Percentiles rank a stretch among this genome's conserved stretches.
Conservation (phyloP, 352 stramenopile species). For the Pythium biforme region DNA sequence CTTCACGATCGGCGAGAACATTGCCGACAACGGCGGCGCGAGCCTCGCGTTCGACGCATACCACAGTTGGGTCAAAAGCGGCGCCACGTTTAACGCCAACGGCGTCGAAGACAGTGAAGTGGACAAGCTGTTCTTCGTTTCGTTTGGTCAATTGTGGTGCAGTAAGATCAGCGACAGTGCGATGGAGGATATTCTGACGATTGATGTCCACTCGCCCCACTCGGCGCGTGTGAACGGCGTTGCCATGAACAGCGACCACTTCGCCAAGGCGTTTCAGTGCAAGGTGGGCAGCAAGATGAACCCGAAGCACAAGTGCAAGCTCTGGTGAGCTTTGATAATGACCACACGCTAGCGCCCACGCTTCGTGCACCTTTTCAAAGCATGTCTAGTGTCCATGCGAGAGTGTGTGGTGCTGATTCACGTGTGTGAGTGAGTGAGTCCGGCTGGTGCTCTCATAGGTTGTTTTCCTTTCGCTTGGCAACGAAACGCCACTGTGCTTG, state of each 20-base stretch:
- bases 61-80: slow-evolving; percentile 29
- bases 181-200: slow-evolving; percentile 32
- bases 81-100: slow-evolving; percentile 1
- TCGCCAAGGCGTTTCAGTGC: slow-evolving; percentile 26
- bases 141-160: slow-evolving; percentile 66
- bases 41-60: slow-evolving; percentile 57
- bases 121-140: slow-evolving; percentile 57
- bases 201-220: slow-evolving; percentile 42
- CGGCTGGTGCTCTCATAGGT: no score
- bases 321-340: slow-evolving; percentile 18
- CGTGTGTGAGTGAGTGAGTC: no score
- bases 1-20: slow-evolving; percentile 71
- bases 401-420: no score
- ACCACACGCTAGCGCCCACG: no score
- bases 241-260: slow-evolving; percentile 27
- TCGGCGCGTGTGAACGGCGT: slow-evolving; percentile 28
- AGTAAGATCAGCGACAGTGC: slow-evolving; percentile 41
- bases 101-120: slow-evolving; percentile 20
- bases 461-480: no score
- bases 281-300: slow-evolving; percentile 19
- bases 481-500: no score
- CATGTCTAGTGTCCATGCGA: no score
- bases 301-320: slow-evolving; percentile 25
- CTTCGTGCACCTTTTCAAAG: no score
- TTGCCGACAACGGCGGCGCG: slow-evolving; percentile 73